A percentile compares a stretch with the other conserved stretches of the same genome.
Evolutionary conservation across 140 eudicot genomes (phyloP).

Genomic region (Stevia rebaudiana): DNA sequence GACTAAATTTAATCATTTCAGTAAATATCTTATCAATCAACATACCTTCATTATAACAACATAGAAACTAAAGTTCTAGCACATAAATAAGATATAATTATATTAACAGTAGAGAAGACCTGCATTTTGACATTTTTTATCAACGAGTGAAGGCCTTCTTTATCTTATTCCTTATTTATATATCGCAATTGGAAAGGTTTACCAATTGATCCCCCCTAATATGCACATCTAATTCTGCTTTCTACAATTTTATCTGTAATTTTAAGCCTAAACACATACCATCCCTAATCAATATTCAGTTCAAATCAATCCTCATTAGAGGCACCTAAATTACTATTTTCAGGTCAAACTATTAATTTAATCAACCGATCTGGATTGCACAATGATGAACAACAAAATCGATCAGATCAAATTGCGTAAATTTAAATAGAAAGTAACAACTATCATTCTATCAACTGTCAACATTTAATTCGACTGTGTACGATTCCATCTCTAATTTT

Average conservation of each 20-base stretch:
- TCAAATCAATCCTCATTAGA: background rate
- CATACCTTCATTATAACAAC: conserved; percentile 6
- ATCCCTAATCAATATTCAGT: background rate
- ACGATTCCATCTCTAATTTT: no score
- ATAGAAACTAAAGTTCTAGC: background rate
- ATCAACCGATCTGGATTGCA: background rate
- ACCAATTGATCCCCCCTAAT: background rate
- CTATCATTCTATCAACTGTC: background rate
- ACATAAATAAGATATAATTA: background rate
- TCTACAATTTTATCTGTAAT: background rate
- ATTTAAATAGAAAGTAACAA: background rate
- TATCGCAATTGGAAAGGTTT: background rate
- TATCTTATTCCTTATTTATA: background rate
- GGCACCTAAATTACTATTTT: background rate
- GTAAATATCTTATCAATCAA: conserved; percentile 12
- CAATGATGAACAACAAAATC: background rate
- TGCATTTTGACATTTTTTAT: conserved; percentile 10
- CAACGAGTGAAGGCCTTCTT: background rate
- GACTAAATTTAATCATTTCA: background rate
- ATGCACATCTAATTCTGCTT: background rate
- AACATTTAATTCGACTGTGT: no score
- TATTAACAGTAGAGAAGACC: background rate
- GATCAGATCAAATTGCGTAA: conserved; percentile 15
- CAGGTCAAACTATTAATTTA: background rate
- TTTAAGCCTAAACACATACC: background rate